These are phyloP conservation scores for Ramaria sp. DNA, from an alignment of 768 basidiomycete species.

Conservation along the genomic window DNA sequence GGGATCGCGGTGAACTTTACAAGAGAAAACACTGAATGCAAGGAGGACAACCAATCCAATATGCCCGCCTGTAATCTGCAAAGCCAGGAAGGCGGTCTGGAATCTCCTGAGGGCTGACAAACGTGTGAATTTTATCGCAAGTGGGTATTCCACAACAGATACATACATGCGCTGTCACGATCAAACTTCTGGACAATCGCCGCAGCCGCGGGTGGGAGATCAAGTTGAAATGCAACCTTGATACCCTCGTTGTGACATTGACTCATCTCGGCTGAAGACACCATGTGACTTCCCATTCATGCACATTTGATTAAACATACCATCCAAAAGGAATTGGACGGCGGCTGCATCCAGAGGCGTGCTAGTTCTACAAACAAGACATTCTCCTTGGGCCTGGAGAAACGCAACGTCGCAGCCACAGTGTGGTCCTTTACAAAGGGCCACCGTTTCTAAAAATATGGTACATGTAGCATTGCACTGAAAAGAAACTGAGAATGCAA, in stretches of 20 bases:
- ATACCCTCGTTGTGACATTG: neutral
- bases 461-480: neutral
- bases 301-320: neutral
- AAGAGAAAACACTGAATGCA: slow-evolving; percentile 33
- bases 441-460: neutral
- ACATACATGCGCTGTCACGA: neutral
- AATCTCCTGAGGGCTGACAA: neutral
- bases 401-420: neutral
- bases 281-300: neutral
- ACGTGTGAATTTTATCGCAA: neutral
- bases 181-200: neutral
- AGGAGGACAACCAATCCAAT: slow-evolving; percentile 40
- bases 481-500: neutral
- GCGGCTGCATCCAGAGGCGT: neutral
- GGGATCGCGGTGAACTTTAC: slow-evolving; percentile 34
- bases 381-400: neutral
- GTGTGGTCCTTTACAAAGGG: neutral
- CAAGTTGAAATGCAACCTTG: neutral
- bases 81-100: slow-evolving; percentile 28
- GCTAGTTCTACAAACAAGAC: neutral
- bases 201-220: neutral
- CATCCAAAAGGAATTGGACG: slow-evolving; percentile 3
- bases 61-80: slow-evolving; percentile 44
- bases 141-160: neutral
- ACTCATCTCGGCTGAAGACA: neutral